A percentile compares a stretch with the other conserved stretches of the same genome.
Conservation (phyloP, 768 basidiomycete species). For the Auricularia auricula-judae region DNA sequence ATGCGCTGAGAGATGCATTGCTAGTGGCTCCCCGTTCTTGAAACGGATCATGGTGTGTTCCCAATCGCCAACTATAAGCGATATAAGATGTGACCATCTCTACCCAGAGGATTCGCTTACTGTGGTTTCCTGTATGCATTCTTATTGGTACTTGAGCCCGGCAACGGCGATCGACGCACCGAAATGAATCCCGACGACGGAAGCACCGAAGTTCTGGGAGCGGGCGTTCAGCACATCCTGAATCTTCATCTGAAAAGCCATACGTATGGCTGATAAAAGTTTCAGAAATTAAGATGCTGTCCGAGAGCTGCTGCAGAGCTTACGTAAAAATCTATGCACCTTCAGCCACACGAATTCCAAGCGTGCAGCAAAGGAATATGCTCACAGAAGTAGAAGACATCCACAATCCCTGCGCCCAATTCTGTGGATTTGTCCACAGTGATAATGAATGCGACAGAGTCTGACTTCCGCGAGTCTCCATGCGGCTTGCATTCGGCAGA, state of each 20-base stretch:
- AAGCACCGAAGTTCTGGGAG: background rate
- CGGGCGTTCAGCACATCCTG: background rate
- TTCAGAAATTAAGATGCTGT: too few relatives aligned
- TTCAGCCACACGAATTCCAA: background rate
- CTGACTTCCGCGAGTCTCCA: background rate
- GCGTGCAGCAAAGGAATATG: background rate
- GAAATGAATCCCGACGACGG: background rate
- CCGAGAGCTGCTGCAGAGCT: background rate
- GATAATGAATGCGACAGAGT: background rate
- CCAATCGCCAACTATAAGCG: constrained; percentile 20
- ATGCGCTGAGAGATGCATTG: constrained; percentile 22
- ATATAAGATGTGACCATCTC: background rate
- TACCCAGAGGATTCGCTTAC: background rate
- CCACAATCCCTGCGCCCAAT: background rate
- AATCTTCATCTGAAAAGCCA: background rate
- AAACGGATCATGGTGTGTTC: constrained; percentile 26
- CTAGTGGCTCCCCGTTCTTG: constrained; percentile 16
- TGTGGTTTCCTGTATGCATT: background rate
- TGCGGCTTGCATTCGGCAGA: constrained; percentile 1
- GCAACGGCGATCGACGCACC: background rate
- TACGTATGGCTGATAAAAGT: background rate
- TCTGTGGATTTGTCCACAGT: background rate
- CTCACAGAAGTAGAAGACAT: background rate
- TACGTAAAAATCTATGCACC: background rate
- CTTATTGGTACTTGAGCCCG: background rate